phyloP scores from a whole-genome alignment of 2,329 filamentous ascomycete species.

The Aspergillus candidus region DNA sequence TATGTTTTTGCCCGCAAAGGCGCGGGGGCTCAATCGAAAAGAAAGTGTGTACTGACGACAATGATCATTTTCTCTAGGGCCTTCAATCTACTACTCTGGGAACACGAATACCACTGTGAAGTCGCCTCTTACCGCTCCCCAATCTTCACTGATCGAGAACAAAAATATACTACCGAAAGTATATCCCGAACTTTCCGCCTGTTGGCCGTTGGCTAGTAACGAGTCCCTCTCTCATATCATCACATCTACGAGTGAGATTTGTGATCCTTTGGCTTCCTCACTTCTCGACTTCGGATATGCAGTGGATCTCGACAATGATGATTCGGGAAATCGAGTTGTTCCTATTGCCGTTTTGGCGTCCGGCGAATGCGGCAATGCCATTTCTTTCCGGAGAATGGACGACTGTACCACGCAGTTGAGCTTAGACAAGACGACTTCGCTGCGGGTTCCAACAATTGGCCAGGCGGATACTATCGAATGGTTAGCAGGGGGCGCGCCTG shows the following conservation, averaged over 20 bases:
- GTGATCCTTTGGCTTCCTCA: conserved; percentile 32
- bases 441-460: conserved; percentile 38
- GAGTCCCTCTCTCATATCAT: conserved; percentile 31
- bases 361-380: conserved; percentile 43
- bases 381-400: conserved; percentile 40
- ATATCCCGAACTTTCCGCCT: conserved; percentile 33
- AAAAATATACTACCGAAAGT: conserved; percentile 21
- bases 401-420: conserved; percentile 23
- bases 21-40: neutral
- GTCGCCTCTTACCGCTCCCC: conserved; percentile 15
- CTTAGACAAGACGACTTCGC: conserved; percentile 15
- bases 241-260: conserved; percentile 21
- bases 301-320: conserved; percentile 28
- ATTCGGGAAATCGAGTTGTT: conserved; percentile 22
- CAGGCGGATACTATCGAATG: conserved; percentile 43
- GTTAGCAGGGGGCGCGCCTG: conserved; percentile 43
- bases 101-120: conserved; percentile 22
- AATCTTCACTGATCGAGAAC: conserved; percentile 15
- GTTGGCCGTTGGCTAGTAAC: conserved; percentile 24
- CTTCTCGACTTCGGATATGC: conserved; percentile 49
- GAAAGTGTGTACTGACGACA: conserved; percentile 1
- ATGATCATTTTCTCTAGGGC: conserved; percentile 10
- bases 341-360: conserved; percentile 34
- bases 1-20: conserved; percentile 14
- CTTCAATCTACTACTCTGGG: conserved; percentile 26